These are phyloP conservation scores for Leishmania aethiopica DNA, from an alignment of 208 protist species.

Conservation along the genomic window DNA sequence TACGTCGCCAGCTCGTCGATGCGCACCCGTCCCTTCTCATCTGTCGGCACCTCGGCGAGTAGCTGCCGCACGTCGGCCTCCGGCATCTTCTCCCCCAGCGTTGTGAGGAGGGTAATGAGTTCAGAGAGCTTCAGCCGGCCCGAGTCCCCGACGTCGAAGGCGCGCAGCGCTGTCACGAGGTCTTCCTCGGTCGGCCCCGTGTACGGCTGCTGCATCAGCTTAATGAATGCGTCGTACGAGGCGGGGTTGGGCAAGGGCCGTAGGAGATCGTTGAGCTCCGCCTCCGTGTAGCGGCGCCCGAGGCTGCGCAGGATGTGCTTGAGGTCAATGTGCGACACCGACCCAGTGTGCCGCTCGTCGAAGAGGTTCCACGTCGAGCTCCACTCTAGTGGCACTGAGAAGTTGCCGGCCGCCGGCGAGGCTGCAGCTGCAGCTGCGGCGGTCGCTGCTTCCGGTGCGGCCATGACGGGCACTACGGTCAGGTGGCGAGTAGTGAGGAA, in stretches of 20 bases:
- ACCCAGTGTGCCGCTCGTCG: constrained; percentile 76
- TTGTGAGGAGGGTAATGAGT: constrained; percentile 83
- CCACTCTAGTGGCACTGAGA: constrained; percentile 76
- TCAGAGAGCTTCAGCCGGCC: constrained; percentile 75
- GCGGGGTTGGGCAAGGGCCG: constrained; percentile 62
- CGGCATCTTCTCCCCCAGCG: constrained; percentile 90
- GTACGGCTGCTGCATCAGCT: constrained; percentile 90
- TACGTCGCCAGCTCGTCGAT: constrained; percentile 86
- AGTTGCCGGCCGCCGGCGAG: constrained; percentile 1
- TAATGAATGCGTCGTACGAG: constrained; percentile 66
- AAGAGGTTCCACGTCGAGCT: constrained; percentile 90
- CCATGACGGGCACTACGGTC: constrained; percentile 1
- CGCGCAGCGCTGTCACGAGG: constrained; percentile 77
- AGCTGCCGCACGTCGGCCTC: constrained; percentile 86
- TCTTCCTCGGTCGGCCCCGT: constrained; percentile 87
- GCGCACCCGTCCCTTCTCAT: constrained; percentile 72
- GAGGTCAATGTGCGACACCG: constrained; percentile 72
- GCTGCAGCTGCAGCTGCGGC: neutral
- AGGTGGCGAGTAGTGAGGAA: neutral
- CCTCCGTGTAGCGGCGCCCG: constrained; percentile 87
- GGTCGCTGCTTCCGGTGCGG: constrained; percentile 6
- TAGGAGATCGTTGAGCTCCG: constrained; percentile 86
- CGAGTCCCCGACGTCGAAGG: constrained; percentile 80
- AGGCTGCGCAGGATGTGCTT: constrained; percentile 91
- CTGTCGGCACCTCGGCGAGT: constrained; percentile 71